These are phyloP conservation scores for Solanum peruvianum DNA, from an alignment of 257 asterid genomes.

Conservation along the genomic window DNA sequence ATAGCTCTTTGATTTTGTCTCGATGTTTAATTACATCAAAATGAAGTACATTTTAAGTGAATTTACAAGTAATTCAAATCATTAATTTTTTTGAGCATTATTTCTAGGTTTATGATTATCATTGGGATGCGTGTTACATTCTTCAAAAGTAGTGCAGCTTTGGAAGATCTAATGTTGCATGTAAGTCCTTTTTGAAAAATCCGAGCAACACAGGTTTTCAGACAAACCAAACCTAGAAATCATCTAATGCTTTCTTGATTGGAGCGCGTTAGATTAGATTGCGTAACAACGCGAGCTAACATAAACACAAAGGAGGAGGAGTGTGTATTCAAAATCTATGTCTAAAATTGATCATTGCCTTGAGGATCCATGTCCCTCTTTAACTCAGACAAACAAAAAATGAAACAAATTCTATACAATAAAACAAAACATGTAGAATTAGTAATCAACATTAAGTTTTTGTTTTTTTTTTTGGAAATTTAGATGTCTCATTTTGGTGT, in stretches of 20 bases:
- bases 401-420: neutral
- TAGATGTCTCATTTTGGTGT: neutral
- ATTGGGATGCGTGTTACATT: neutral
- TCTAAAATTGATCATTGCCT: neutral
- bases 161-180: neutral
- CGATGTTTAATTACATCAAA: neutral
- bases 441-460: neutral
- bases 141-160: neutral
- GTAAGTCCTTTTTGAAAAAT: neutral
- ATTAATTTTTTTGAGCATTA: no score
- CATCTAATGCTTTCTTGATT: neutral
- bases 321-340: neutral
- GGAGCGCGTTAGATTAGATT: neutral
- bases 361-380: neutral
- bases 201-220: neutral
- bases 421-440: neutral
- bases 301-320: neutral
- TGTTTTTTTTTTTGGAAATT: neutral
- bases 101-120: neutral
- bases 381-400: neutral
- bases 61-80: neutral
- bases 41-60: neutral
- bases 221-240: neutral
- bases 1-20: neutral
- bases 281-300: neutral